phyloP scores from a whole-genome alignment of 768 basidiomycete species.

The Boletus speciosus region DNA sequence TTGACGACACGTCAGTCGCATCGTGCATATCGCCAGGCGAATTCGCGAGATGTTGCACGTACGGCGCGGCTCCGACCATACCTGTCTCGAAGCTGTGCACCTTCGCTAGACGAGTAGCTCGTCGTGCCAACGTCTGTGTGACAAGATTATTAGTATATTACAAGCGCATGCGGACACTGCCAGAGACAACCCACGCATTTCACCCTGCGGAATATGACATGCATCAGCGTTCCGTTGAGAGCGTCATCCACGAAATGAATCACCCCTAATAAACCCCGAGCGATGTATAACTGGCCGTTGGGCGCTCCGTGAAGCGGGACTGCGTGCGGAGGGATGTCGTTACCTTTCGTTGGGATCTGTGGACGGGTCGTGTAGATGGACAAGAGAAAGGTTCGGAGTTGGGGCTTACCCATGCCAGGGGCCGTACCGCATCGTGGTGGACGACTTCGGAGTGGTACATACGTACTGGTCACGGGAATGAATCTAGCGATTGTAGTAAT shows the following conservation, averaged over 20 bases:
- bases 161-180: neutral
- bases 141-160: neutral
- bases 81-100: slow-evolving; percentile 14
- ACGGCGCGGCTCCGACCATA: slow-evolving; percentile 10
- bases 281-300: slow-evolving; percentile 16
- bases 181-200: slow-evolving; percentile 14
- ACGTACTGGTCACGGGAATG: neutral
- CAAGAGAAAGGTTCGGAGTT: no score
- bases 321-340: slow-evolving; percentile 19
- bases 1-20: neutral
- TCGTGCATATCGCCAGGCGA: neutral
- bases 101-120: slow-evolving; percentile 5
- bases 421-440: slow-evolving; percentile 3
- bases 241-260: neutral
- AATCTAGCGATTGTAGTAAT: no score
- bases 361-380: neutral
- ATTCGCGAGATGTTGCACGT: neutral
- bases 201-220: slow-evolving; percentile 7
- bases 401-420: slow-evolving; percentile 16
- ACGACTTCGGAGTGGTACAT: slow-evolving; percentile 4
- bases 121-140: slow-evolving; percentile 16
- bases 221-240: slow-evolving; percentile 1
- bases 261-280: slow-evolving; percentile 16
- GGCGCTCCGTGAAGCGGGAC: slow-evolving; percentile 9
- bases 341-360: slow-evolving; percentile 16